These are phyloP conservation scores for Scheffersomyces lignicola DNA, from an alignment of 1,139 yeast genomes.

Conservation along the genomic window DNA sequence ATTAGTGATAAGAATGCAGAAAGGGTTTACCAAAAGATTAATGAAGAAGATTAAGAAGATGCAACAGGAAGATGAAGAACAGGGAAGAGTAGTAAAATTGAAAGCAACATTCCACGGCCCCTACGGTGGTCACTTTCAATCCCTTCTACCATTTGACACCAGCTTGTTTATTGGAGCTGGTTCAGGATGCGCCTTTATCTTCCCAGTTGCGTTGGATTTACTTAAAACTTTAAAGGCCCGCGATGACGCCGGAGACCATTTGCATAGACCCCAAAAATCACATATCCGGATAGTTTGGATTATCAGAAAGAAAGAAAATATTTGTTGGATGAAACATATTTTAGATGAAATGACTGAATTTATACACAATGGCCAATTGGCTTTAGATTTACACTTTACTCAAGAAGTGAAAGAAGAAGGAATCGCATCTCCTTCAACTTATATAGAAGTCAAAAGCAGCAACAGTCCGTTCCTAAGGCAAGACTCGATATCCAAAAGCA, in stretches of 20 bases:
- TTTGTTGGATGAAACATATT: constrained; percentile 40
- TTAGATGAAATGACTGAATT: constrained; percentile 28
- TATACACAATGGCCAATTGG: constrained; percentile 22
- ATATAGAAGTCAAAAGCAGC: background rate
- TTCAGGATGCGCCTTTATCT: constrained; percentile 47
- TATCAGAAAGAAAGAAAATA: constrained; percentile 25
- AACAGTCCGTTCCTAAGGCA: too few species aligned
- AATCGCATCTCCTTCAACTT: background rate
- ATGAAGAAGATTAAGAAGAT: constrained; percentile 22
- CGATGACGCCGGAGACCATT: constrained; percentile 28
- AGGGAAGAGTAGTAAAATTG: constrained; percentile 14
- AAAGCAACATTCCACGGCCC: constrained; percentile 45
- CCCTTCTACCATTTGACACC: constrained; percentile 42
- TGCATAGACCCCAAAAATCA: constrained; percentile 31
- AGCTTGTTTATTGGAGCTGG: constrained; percentile 45
- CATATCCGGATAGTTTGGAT: constrained; percentile 36
- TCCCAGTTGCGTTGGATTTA: constrained; percentile 47
- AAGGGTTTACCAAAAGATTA: constrained; percentile 46
- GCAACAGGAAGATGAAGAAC: constrained; percentile 5
- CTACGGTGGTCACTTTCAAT: constrained; percentile 44
- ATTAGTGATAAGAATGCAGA: constrained; percentile 38
- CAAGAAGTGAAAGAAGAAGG: constrained; percentile 13
- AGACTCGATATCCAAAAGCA: background rate
- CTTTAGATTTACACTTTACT: constrained; percentile 22
- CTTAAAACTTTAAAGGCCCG: constrained; percentile 25